Conservation (phyloP, 2,329 filamentous ascomycete genomes). For the Alternaria brassicicola region DNA sequence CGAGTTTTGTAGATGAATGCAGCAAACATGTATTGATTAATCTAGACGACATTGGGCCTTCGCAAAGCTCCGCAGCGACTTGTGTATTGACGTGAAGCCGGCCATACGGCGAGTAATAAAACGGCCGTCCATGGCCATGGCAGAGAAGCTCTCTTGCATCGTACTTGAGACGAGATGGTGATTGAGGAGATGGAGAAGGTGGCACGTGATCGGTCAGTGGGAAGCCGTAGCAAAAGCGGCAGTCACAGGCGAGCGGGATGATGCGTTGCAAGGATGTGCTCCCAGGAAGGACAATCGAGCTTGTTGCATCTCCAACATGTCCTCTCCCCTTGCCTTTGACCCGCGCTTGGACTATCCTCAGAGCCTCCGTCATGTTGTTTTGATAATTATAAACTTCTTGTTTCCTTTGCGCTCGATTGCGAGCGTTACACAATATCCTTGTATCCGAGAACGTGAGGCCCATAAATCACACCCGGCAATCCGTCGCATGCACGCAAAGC, state of each 20-base stretch:
- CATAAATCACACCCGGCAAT: neutral
- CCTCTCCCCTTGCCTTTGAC: conserved; percentile 4
- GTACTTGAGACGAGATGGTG: neutral
- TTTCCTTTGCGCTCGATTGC: neutral
- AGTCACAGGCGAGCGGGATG: conserved; percentile 9
- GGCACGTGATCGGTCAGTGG: neutral
- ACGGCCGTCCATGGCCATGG: neutral
- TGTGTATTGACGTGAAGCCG: neutral
- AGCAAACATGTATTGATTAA: neutral
- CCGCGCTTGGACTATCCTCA: neutral
- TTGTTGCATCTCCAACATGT: conserved; percentile 17
- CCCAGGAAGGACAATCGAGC: neutral
- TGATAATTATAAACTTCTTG: neutral
- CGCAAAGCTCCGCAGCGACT: neutral
- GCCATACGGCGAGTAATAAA: no score
- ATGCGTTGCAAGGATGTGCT: conserved; percentile 13
- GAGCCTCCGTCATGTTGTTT: neutral
- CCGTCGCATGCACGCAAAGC: conserved; percentile 17
- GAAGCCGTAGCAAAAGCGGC: conserved; percentile 8
- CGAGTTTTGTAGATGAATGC: neutral
- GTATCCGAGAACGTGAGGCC: neutral
- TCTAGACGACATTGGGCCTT: neutral
- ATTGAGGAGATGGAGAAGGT: neutral
- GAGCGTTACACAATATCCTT: neutral
- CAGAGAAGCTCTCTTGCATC: neutral